Conservation (phyloP, 2,329 filamentous ascomycete genomes). For the Fonsecaea monophora region DNA sequence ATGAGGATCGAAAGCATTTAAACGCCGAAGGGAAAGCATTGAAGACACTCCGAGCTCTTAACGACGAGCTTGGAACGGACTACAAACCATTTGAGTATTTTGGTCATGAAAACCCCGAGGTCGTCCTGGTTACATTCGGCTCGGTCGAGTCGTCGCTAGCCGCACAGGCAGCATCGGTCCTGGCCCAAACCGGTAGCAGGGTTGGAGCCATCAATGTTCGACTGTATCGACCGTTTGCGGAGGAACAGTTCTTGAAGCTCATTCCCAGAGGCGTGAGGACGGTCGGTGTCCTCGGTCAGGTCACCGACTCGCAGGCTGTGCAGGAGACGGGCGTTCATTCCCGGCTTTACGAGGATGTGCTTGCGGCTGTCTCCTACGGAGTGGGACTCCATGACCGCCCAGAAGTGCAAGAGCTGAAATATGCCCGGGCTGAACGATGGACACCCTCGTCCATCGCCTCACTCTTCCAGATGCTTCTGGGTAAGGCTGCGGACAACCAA, state of each 20-base stretch:
- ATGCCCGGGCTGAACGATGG: slow-evolving; percentile 74
- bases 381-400: slow-evolving; percentile 68
- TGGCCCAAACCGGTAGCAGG: slow-evolving; percentile 75
- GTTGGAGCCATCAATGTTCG: slow-evolving; percentile 90
- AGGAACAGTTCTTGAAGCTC: slow-evolving; percentile 86
- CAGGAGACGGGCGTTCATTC: slow-evolving; percentile 79
- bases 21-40: slow-evolving; percentile 75
- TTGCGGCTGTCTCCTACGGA: slow-evolving; percentile 83
- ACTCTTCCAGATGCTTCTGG: slow-evolving; percentile 54
- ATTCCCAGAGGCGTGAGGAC: slow-evolving; percentile 77
- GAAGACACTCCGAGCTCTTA: slow-evolving; percentile 75
- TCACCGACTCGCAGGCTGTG: slow-evolving; percentile 74
- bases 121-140: slow-evolving; percentile 89
- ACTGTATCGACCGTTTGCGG: slow-evolving; percentile 91
- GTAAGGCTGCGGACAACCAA: slow-evolving; percentile 54
- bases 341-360: slow-evolving; percentile 87
- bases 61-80: slow-evolving; percentile 89
- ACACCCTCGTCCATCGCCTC: slow-evolving; percentile 57
- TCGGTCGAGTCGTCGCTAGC: slow-evolving; percentile 87
- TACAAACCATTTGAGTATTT: slow-evolving; percentile 95
- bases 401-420: slow-evolving; percentile 83
- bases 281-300: slow-evolving; percentile 88
- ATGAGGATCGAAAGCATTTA: slow-evolving; percentile 71
- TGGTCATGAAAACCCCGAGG: slow-evolving; percentile 78
- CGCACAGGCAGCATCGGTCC: slow-evolving; percentile 75